Conservation (phyloP, 1,139 yeast species). For the Yamadazyma pseudoaaseri region DNA sequence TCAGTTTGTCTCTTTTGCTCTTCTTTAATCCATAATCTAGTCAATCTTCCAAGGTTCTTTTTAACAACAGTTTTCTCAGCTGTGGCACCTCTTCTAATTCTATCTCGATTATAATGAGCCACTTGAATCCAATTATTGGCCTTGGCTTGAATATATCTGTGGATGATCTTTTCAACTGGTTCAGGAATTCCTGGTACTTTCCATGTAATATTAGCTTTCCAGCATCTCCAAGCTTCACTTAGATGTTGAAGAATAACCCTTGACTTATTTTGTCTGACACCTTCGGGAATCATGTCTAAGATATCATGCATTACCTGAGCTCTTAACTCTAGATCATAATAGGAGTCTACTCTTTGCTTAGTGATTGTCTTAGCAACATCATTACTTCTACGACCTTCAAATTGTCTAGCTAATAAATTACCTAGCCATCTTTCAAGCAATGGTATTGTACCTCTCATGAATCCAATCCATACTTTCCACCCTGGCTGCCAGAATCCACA, state of each 20-base stretch:
- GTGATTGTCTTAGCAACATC: constrained; percentile 93
- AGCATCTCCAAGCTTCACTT: constrained; percentile 98
- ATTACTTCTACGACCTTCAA: constrained; percentile 91
- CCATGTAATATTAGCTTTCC: constrained; percentile 99
- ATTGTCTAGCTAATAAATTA: constrained; percentile 85
- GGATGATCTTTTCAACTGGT: constrained; percentile 83
- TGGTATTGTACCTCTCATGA: constrained; percentile 92
- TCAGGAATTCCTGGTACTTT: constrained; percentile 95
- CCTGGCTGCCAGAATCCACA: constrained; percentile 99
- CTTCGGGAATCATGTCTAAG: constrained; percentile 95
- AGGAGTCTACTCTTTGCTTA: constrained; percentile 92
- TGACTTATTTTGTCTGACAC: constrained; percentile 82
- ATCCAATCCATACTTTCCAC: constrained; percentile 95
- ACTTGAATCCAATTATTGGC: constrained; percentile 97
- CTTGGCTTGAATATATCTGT: constrained; percentile 87
- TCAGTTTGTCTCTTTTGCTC: constrained; percentile 87
- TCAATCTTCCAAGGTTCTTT: constrained; percentile 87
- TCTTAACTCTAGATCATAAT: constrained; percentile 88
- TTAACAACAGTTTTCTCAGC: constrained; percentile 93
- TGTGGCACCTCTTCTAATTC: constrained; percentile 82
- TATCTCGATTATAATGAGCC: constrained; percentile 88
- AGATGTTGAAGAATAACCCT: constrained; percentile 88
- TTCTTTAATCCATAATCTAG: constrained; percentile 87
- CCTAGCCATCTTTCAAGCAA: constrained; percentile 93
- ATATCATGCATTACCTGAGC: constrained; percentile 96